Base-by-base conservation (phyloP, 345 rosid species). In the Populus davidiana region DNA sequence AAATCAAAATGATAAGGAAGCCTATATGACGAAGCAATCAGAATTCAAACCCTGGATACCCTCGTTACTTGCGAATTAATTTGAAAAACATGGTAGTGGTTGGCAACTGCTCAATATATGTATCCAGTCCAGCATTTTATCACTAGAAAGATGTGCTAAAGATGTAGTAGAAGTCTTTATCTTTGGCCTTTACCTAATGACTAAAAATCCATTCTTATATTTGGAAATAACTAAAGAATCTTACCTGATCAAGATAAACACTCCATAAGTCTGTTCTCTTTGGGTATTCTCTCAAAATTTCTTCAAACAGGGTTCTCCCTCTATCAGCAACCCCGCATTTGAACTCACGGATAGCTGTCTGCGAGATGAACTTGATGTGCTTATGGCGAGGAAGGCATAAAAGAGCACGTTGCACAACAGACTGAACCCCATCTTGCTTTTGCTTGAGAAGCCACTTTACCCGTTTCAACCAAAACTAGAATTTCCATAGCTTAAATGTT, bases 191-290 rank as follows among this genome's bases (percentile, higher is more conserved):
- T 16, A 47, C 52, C 52, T 41, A 12, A 69, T 16, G 35, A 50
- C 11, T 31, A 6, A 38, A 73, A 5, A 13, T 47, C 12, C 6
- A 16, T 47, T 47, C 52, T 14, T 3, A 47, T 47, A 47, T 47
- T 12, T 47, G 52, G 12, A 39, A 23, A 63, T 13, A 50, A 13
- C 6, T 2, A 74, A 63, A 67, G 38, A 67, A 71, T 71, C 86
- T 52, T 82, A 96, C 99, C 76, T 95, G 97, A 85, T 96, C 99
- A 61, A 96, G 93, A 83, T 96, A 96, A 75, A 93, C 83, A 79
- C 98, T 93, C 98, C 98, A 96, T 73, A 96, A 81, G 84, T 96
- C 99, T 35, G 94, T 96, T 87, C 97, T 85, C 81, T 93, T 96
- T 3, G 99, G 99, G 79, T 92, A 96, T 82, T 96, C 94, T 64